These are phyloP conservation scores for Royoungia palumana DNA, from an alignment of 768 basidiomycete genomes.

Conservation along the genomic window DNA sequence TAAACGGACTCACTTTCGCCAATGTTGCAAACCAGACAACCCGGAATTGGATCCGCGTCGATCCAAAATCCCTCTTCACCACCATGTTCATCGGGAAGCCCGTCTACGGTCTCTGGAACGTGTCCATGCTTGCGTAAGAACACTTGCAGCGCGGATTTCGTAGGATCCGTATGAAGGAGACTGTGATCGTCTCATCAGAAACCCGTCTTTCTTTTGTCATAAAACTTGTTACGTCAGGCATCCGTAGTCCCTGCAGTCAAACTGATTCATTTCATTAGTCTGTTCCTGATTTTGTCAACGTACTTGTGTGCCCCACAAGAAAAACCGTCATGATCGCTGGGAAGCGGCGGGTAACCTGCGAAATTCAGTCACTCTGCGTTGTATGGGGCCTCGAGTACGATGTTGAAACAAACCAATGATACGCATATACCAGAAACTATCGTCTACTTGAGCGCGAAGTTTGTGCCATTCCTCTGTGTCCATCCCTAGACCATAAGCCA, in stretches of 20 bases:
- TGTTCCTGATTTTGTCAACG: slow-evolving; percentile 1
- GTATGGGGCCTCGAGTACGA: not conserved
- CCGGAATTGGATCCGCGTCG: slow-evolving; percentile 77
- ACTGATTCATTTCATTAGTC: not conserved
- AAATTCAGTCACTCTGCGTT: not conserved
- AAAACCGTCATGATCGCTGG: slow-evolving; percentile 72
- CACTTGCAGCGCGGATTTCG: slow-evolving; percentile 78
- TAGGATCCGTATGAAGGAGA: slow-evolving; percentile 84
- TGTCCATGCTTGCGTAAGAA: slow-evolving; percentile 50
- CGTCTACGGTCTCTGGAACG: slow-evolving; percentile 27
- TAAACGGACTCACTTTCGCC: slow-evolving; percentile 68
- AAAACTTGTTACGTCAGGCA: slow-evolving; percentile 66
- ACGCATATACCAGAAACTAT: slow-evolving; percentile 90
- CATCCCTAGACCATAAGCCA: slow-evolving; percentile 80
- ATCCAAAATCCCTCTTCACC: slow-evolving; percentile 71
- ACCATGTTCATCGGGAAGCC: slow-evolving; percentile 50
- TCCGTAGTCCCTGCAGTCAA: slow-evolving; percentile 71
- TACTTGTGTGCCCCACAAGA: slow-evolving; percentile 92
- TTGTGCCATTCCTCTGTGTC: slow-evolving; percentile 63
- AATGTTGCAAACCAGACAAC: slow-evolving; percentile 86
- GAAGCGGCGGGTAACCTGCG: slow-evolving; percentile 83
- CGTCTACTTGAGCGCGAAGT: slow-evolving; percentile 66
- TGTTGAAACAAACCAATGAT: slow-evolving; percentile 55
- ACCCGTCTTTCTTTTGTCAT: not conserved
- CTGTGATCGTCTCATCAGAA: slow-evolving; percentile 38